Evolutionary conservation across 768 basidiomycete genomes (phyloP).

Genomic region (Paxillus involutus): DNA sequence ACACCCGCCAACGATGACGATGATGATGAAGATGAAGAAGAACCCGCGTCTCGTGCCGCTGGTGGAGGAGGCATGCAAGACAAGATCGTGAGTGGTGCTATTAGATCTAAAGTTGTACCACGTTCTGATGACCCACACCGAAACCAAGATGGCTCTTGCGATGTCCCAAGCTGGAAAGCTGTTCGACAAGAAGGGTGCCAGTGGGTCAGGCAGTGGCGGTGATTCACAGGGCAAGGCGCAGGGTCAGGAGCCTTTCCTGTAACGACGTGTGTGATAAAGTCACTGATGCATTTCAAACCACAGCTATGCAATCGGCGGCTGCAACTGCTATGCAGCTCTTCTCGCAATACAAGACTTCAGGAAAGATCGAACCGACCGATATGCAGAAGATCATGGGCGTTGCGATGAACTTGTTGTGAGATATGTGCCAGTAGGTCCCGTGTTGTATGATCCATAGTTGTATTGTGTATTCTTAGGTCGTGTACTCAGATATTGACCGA

Average conservation of each 20-base stretch:
- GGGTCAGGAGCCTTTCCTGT: constrained; percentile 12
- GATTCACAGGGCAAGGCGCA: constrained; percentile 24
- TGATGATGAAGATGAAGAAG: constrained; percentile 13
- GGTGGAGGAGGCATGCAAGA: constrained; percentile 26
- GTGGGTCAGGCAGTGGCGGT: constrained; percentile 1
- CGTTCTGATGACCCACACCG: neutral
- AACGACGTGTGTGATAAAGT: neutral
- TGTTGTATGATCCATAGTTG: no score
- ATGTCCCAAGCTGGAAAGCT: constrained; percentile 33
- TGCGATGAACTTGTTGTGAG: constrained; percentile 26
- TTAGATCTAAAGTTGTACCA: neutral
- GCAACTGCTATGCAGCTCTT: constrained; percentile 30
- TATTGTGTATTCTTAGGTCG: no score
- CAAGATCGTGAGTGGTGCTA: constrained; percentile 23
- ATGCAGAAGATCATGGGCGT: constrained; percentile 27
- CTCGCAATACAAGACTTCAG: constrained; percentile 20
- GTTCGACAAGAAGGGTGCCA: constrained; percentile 34
- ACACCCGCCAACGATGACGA: neutral
- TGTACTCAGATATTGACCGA: no score
- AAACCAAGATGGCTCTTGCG: constrained; percentile 24
- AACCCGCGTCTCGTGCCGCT: neutral
- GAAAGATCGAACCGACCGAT: constrained; percentile 29
- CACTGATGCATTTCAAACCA: neutral
- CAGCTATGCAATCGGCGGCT: constrained; percentile 34
- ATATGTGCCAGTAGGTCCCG: constrained; percentile 1